Conservation (phyloP, 495 filamentous ascomycete species). For the Aspergillus sparsus region DNA sequence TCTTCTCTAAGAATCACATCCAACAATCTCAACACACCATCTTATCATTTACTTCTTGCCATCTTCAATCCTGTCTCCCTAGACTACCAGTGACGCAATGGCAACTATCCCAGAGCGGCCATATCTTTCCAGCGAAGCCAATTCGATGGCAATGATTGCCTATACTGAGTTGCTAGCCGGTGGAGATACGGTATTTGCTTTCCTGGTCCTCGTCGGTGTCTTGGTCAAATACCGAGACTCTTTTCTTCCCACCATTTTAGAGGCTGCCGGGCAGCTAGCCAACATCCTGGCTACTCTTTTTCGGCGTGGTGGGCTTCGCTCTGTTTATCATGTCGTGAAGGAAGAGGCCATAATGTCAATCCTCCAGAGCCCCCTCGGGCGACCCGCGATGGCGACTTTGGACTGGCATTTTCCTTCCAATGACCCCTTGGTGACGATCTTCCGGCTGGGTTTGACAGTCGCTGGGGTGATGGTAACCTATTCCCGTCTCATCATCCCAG, state of each 20-base stretch:
- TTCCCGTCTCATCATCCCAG: background rate
- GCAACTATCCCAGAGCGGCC: slow-evolving; percentile 18
- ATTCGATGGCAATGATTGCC: background rate
- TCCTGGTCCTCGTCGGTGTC: slow-evolving; percentile 6
- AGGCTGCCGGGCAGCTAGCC: too few relatives aligned
- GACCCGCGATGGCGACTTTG: background rate
- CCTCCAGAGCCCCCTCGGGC: background rate
- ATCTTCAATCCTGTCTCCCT: background rate
- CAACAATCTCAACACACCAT: background rate
- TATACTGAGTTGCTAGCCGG: slow-evolving; percentile 18
- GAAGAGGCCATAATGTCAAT: background rate
- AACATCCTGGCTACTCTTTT: background rate
- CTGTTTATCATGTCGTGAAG: background rate
- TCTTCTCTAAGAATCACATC: background rate
- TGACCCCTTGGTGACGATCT: background rate
- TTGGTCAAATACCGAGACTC: background rate
- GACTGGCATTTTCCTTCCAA: slow-evolving; percentile 19
- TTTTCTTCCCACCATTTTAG: background rate
- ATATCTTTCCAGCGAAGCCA: slow-evolving; percentile 20
- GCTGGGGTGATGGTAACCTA: background rate
- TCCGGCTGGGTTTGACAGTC: slow-evolving; percentile 2
- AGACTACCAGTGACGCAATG: slow-evolving; percentile 16
- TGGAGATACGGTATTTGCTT: slow-evolving; percentile 7
- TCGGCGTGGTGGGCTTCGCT: background rate
- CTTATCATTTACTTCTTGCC: background rate